Evolutionary conservation across 768 basidiomycete species (phyloP).

Genomic region (Hygrocybe punicea): DNA sequence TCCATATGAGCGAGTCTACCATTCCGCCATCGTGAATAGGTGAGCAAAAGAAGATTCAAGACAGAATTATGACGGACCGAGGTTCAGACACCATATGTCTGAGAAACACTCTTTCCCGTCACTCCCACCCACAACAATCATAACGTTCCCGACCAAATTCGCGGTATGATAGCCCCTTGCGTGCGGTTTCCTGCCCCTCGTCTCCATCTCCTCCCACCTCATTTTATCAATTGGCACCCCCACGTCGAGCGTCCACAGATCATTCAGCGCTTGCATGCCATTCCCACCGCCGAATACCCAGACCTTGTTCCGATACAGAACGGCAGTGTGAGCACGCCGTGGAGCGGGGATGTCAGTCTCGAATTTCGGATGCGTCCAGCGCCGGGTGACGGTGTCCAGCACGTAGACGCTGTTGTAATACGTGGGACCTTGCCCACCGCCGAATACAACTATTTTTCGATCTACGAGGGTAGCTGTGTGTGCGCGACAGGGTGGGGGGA

Average conservation of each 20-base stretch:
- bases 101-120: conserved; percentile 86
- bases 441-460: conserved; percentile 75
- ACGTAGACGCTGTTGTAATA: conserved; percentile 85
- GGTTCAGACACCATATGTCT: conserved; percentile 82
- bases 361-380: conserved; percentile 49
- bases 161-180: conserved; percentile 88
- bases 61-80: conserved; percentile 54
- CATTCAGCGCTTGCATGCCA: conserved; percentile 83
- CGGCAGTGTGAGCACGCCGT: conserved; percentile 85
- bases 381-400: conserved; percentile 71
- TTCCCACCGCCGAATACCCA: conserved; percentile 95
- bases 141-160: conserved; percentile 78
- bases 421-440: conserved; percentile 76
- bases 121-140: conserved; percentile 88
- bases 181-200: conserved; percentile 53
- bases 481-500: conserved; percentile 79
- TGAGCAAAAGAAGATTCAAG: neutral
- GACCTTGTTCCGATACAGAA: conserved; percentile 65
- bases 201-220: conserved; percentile 58
- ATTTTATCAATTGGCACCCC: conserved; percentile 4
- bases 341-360: conserved; percentile 46
- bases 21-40: neutral
- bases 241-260: conserved; percentile 84
- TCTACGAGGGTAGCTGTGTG: conserved; percentile 86
- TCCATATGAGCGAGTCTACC: conserved; percentile 47